phyloP scores from a whole-genome alignment of 1,284 basidiomycete species.

The Puccinia novopanici region DNA sequence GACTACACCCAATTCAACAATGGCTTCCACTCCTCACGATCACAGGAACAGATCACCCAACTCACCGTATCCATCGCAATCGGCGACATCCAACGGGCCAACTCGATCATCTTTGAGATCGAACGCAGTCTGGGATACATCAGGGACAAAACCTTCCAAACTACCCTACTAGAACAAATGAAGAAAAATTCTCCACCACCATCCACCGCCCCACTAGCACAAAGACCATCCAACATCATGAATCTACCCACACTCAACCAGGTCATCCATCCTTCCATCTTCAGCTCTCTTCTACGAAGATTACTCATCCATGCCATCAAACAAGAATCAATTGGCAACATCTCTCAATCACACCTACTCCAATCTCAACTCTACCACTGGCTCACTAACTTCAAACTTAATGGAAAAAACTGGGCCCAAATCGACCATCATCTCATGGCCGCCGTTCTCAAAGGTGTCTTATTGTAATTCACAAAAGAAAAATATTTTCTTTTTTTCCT shows the following conservation, averaged over 20 bases:
- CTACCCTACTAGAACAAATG: not conserved
- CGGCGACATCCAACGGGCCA: constrained; percentile 19
- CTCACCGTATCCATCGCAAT: constrained; percentile 33
- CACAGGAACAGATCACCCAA: constrained; percentile 43
- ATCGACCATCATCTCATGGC: constrained; percentile 47
- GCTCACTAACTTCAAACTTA: constrained; percentile 40
- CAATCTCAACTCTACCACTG: constrained; percentile 38
- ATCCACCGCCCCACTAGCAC: too few species aligned
- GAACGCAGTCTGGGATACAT: constrained; percentile 34
- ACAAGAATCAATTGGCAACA: constrained; percentile 27
- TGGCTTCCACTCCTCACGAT: constrained; percentile 35
- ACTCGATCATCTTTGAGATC: constrained; percentile 35
- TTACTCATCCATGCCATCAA: constrained; percentile 31
- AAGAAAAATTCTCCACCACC: too few species aligned
- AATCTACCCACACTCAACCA: constrained; percentile 40
- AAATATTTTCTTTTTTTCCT: not conserved
- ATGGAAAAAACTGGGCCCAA: constrained; percentile 33
- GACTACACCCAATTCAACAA: constrained; percentile 26
- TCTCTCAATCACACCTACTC: not conserved
- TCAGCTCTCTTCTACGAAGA: constrained; percentile 30
- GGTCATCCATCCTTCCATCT: constrained; percentile 42
- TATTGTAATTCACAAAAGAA: constrained; percentile 41
- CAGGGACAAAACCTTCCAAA: constrained; percentile 8
- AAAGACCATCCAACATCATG: too few species aligned
- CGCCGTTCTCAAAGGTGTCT: constrained; percentile 47